Conservation (phyloP, 169 alveolate species). For the Theileria orientalis region DNA sequence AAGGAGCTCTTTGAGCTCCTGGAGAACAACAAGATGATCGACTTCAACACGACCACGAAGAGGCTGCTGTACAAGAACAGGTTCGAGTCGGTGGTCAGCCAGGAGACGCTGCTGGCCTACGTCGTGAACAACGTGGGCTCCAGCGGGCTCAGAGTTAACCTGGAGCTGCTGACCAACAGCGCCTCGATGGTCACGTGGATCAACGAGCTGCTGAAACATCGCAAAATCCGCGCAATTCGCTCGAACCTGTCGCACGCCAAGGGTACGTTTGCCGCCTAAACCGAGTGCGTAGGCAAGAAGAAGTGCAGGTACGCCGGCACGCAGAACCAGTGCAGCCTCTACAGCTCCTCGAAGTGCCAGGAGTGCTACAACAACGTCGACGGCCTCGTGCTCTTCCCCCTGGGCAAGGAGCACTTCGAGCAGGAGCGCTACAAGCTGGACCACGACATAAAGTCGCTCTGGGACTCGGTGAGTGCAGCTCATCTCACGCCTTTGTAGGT, state of each 20-base stretch:
- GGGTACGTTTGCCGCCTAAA: slow-evolving; percentile 27
- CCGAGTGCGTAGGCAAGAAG: slow-evolving; percentile 39
- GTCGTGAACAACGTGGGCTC: slow-evolving; percentile 8
- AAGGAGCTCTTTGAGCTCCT: slow-evolving; percentile 54
- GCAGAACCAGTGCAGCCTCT: slow-evolving; percentile 63
- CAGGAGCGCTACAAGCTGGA: slow-evolving; percentile 69
- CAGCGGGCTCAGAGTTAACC: slow-evolving; percentile 61
- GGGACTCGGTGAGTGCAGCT: slow-evolving; percentile 66
- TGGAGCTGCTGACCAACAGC: slow-evolving; percentile 59
- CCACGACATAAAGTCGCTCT: slow-evolving; percentile 67
- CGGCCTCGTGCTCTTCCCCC: slow-evolving; percentile 70
- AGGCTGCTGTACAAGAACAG: slow-evolving; percentile 56
- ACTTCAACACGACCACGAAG: slow-evolving; percentile 51
- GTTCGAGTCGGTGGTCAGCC: slow-evolving; percentile 43
- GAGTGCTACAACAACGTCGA: slow-evolving; percentile 64
- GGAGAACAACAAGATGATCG: slow-evolving; percentile 54
- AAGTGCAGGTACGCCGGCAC: slow-evolving; percentile 67
- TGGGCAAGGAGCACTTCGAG: slow-evolving; percentile 69
- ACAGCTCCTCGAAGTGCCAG: slow-evolving; percentile 66
- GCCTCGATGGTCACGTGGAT: slow-evolving; percentile 62
- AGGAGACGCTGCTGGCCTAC: slow-evolving; percentile 37
- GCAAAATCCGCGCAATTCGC: slow-evolving; percentile 66
- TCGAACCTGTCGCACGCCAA: slow-evolving; percentile 58
- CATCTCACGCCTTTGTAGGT: slow-evolving; percentile 4
- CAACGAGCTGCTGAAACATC: slow-evolving; percentile 56